These are phyloP conservation scores for Pythium oligandrum DNA, from an alignment of 352 stramenopile species.

Conservation along the genomic window DNA sequence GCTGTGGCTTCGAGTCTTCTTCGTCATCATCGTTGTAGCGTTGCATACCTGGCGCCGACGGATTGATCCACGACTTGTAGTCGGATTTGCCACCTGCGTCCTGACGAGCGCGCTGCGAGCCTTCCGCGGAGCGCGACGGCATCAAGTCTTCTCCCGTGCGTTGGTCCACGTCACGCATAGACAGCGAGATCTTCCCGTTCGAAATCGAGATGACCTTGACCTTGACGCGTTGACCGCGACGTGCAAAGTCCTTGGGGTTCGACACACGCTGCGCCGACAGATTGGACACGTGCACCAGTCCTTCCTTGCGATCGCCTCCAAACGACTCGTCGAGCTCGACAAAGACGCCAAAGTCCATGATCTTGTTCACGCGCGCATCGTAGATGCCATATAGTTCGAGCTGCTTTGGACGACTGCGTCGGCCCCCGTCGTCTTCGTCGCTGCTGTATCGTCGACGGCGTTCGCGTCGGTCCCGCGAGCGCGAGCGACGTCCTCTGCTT, in stretches of 20 bases:
- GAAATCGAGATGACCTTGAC: conserved; percentile 96
- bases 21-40: conserved; percentile 47
- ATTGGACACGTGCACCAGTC: conserved; percentile 94
- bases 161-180: conserved; percentile 97
- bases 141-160: conserved; percentile 92
- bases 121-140: conserved; percentile 82
- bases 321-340: conserved; percentile 87
- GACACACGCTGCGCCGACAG: conserved; percentile 84
- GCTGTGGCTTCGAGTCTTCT: conserved; percentile 67
- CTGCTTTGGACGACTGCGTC: conserved; percentile 22
- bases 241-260: conserved; percentile 86
- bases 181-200: conserved; percentile 89
- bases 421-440: conserved; percentile 11
- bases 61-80: conserved; percentile 78
- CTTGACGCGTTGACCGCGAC: conserved; percentile 89
- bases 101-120: conserved; percentile 42
- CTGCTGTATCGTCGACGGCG: conserved; percentile 5
- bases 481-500: conserved; percentile 10
- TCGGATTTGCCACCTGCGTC: conserved; percentile 42
- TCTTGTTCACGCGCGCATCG: conserved; percentile 89
- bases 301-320: conserved; percentile 72
- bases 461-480: background rate
- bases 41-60: conserved; percentile 82
- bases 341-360: conserved; percentile 97
- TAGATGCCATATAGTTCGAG: conserved; percentile 95